Evolutionary conservation across 2,329 filamentous ascomycete species (phyloP), one percentile per base, ranked within the genome.

Genomic region (Trichoderma polysporum): DNA sequence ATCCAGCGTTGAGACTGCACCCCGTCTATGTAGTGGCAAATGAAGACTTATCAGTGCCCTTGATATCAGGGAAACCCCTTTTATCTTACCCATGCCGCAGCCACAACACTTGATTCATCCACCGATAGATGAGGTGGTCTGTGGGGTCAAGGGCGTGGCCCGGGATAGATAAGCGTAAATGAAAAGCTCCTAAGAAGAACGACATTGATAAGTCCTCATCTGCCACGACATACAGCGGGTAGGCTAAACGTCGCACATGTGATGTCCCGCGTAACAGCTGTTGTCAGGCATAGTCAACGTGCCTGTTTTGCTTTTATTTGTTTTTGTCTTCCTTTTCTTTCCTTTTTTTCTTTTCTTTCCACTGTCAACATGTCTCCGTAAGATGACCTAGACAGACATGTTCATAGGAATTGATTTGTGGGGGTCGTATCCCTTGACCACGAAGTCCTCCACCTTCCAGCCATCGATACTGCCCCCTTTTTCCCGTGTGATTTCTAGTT

Each of bases 331-430:
- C 31, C 12, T 25, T 22, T 13, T 31, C 4, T 53, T 33, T 39
- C 7, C 9, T 17, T 2, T 45, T 9, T 15, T 25, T 25, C 15
- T 41, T 8, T 17, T 41, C 12, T 15, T 22, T 22, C 17, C 17
- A 13, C n/a, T 35, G 27, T 17, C 27, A 19, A 9, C 3, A 12
- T 29, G 8, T 33, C 22, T 15, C 37, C 33, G 8, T 4, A 35
- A 13, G 35, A 29, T 31, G 22, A 29, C 15, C 57, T 58, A 93
- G 67, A 98, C 94, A 75, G 92, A 96, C 95, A 99, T 99, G 83
- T 98, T 97, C 95, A 99, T 99, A 52, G 91, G 86, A 80, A 99
- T 97, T 5, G 86, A 86, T 82, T 94, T 94, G 78, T 97, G 93
- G 66, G 95, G 94, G 58, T 94, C 87, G 78, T 99, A 99, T 0